phyloP scores from a whole-genome alignment of 192 early-diverging fungal species.

The Coemansia aciculifera region DNA sequence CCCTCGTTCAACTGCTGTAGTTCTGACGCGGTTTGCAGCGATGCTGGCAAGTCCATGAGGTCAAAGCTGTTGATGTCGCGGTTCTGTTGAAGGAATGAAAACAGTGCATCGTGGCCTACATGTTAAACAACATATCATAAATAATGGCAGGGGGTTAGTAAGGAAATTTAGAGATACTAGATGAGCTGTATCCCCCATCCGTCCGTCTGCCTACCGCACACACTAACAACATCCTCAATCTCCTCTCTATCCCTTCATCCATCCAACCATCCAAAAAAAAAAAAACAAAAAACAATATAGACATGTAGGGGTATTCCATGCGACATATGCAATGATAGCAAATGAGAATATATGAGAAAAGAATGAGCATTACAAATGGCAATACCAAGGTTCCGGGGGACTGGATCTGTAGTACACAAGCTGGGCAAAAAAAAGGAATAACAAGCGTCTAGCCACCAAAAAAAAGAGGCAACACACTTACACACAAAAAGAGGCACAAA shows the following conservation, averaged over 20 bases:
- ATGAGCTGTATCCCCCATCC: not conserved
- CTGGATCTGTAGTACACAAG: conserved; percentile 18
- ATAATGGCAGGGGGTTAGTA: conserved; percentile 10
- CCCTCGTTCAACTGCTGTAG: conserved; percentile 53
- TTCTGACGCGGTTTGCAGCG: conserved; percentile 41
- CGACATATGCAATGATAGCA: conserved; percentile 1
- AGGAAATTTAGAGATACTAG: not conserved
- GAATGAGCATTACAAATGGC: not conserved
- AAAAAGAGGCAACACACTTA: not conserved
- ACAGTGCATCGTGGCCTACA: conserved; percentile 42
- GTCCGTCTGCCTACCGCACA: conserved; percentile 5
- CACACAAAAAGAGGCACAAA: not conserved
- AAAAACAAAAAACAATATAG: not conserved
- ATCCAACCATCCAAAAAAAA: not conserved
- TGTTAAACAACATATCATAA: not conserved
- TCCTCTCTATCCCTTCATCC: not conserved
- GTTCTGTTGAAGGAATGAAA: conserved; percentile 42
- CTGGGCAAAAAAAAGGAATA: conserved; percentile 9
- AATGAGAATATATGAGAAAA: conserved; percentile 7
- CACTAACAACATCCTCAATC: not conserved
- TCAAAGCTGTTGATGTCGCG: conserved; percentile 42
- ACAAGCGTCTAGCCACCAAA: conserved; percentile 7
- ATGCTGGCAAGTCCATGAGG: conserved; percentile 42
- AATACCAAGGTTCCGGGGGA: not conserved
- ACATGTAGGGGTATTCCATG: not conserved